These are phyloP conservation scores for Oleoguttula mirabilis DNA, from an alignment of 495 filamentous ascomycete species.

Conservation along the genomic window DNA sequence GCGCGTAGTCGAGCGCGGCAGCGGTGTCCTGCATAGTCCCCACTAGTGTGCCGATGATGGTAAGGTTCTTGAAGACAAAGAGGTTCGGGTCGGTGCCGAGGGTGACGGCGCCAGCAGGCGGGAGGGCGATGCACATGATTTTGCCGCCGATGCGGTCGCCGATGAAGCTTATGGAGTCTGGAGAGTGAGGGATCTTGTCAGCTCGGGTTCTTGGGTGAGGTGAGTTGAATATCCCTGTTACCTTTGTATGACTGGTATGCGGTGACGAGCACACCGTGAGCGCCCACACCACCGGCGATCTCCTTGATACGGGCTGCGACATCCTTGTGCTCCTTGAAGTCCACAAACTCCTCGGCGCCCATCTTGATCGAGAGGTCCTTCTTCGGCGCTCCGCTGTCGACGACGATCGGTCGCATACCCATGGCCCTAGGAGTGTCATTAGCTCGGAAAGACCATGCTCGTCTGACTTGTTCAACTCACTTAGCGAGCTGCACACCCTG, in stretches of 20 bases:
- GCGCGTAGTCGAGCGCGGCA: slow-evolving; percentile 36
- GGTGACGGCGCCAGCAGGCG: slow-evolving; percentile 25
- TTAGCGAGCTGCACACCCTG: slow-evolving; percentile 34
- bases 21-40: slow-evolving; percentile 38
- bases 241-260: slow-evolving; percentile 38
- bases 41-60: slow-evolving; percentile 37
- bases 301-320: slow-evolving; percentile 31
- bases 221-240: slow-evolving; percentile 1
- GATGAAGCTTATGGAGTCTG: slow-evolving; percentile 25
- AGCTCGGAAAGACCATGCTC: neutral
- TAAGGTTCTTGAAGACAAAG: slow-evolving; percentile 35
- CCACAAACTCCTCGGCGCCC: slow-evolving; percentile 42
- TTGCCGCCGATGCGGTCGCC: slow-evolving; percentile 33
- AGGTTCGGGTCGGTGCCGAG: slow-evolving; percentile 35
- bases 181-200: neutral
- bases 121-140: slow-evolving; percentile 35
- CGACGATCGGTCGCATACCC: slow-evolving; percentile 42
- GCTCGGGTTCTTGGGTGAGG: neutral
- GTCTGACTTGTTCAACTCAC: slow-evolving; percentile 2
- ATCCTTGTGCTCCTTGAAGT: slow-evolving; percentile 34
- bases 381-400: slow-evolving; percentile 37
- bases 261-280: slow-evolving; percentile 41
- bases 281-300: slow-evolving; percentile 36
- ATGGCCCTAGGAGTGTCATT: slow-evolving; percentile 36
- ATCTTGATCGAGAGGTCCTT: slow-evolving; percentile 32